Conservation (phyloP, 768 basidiomycete genomes). For the Amanita molliuscula region DNA sequence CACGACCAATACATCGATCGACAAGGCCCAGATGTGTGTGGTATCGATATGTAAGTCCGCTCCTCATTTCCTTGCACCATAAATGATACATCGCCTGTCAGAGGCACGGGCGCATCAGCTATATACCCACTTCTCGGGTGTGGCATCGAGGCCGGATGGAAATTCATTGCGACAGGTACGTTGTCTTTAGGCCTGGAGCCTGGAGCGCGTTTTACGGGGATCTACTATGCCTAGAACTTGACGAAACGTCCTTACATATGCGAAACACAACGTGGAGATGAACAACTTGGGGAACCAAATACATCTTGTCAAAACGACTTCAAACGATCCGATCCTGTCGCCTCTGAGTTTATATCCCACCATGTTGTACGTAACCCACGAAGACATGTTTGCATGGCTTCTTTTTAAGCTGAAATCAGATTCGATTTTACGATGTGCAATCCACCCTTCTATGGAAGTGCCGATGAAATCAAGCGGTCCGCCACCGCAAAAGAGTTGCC, state of each 20-base stretch:
- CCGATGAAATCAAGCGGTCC: slow-evolving; percentile 52
- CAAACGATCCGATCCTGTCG: slow-evolving; percentile 34
- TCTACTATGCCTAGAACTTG: slow-evolving; percentile 56
- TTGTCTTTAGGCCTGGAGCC: neutral
- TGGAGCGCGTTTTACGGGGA: neutral
- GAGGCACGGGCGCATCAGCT: slow-evolving; percentile 85
- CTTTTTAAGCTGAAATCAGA: slow-evolving; percentile 15
- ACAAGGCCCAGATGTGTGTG: slow-evolving; percentile 22
- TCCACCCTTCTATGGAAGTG: slow-evolving; percentile 86
- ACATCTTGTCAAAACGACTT: slow-evolving; percentile 26
- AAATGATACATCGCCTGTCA: slow-evolving; percentile 15
- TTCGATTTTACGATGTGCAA: slow-evolving; percentile 91
- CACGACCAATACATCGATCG: slow-evolving; percentile 12
- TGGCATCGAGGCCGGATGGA: slow-evolving; percentile 39
- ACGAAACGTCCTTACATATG: slow-evolving; percentile 45
- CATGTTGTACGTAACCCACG: slow-evolving; percentile 9
- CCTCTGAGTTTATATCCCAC: slow-evolving; percentile 18
- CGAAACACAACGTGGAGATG: slow-evolving; percentile 40
- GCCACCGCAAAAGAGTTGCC: slow-evolving; percentile 51
- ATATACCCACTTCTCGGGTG: slow-evolving; percentile 81
- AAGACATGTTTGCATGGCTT: neutral
- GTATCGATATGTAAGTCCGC: slow-evolving; percentile 61
- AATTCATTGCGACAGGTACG: slow-evolving; percentile 63
- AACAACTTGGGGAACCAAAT: slow-evolving; percentile 53
- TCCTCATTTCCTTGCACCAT: neutral